These are phyloP conservation scores for Fusarium camptoceras DNA, from an alignment of 2,329 filamentous ascomycete genomes.

Conservation along the genomic window DNA sequence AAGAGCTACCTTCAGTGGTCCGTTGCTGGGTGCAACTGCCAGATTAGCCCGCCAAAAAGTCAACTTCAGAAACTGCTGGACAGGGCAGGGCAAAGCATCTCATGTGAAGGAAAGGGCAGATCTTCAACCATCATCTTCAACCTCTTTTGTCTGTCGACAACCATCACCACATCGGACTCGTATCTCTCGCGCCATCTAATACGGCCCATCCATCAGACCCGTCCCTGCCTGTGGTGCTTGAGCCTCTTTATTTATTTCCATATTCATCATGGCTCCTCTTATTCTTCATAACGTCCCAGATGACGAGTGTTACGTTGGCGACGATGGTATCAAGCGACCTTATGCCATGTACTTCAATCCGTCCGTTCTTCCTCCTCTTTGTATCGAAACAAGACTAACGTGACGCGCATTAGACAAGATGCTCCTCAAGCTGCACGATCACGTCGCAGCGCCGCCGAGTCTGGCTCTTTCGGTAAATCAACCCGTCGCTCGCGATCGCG, in stretches of 20 bases:
- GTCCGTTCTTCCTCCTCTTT: conserved; percentile 54
- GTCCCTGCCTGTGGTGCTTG: background rate
- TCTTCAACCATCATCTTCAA: conserved; percentile 12
- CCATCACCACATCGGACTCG: conserved; percentile 6
- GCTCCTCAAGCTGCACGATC: conserved; percentile 62
- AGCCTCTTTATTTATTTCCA: background rate
- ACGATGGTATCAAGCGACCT: conserved; percentile 73
- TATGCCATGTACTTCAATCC: conserved; percentile 75
- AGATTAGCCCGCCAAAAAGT: conserved; percentile 43
- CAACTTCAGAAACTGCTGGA: conserved; percentile 30
- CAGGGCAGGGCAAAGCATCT: conserved; percentile 19
- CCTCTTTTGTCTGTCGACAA: conserved; percentile 6
- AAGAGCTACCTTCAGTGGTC: conserved; percentile 30
- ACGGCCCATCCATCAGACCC: conserved; percentile 2
- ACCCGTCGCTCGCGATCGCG: conserved; percentile 71
- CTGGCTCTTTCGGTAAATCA: conserved; percentile 75
- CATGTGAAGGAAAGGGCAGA: background rate
- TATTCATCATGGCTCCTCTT: conserved; percentile 67
- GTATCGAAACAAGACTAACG: conserved; percentile 13
- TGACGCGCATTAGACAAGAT: conserved; percentile 59
- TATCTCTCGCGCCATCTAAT: conserved; percentile 4
- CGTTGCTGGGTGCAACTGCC: conserved; percentile 42
- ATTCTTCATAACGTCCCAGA: conserved; percentile 77
- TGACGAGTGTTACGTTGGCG: conserved; percentile 73
- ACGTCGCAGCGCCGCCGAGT: conserved; percentile 67